phyloP scores from a whole-genome alignment of 441 rosid genomes.

The Breynia disticha region DNA sequence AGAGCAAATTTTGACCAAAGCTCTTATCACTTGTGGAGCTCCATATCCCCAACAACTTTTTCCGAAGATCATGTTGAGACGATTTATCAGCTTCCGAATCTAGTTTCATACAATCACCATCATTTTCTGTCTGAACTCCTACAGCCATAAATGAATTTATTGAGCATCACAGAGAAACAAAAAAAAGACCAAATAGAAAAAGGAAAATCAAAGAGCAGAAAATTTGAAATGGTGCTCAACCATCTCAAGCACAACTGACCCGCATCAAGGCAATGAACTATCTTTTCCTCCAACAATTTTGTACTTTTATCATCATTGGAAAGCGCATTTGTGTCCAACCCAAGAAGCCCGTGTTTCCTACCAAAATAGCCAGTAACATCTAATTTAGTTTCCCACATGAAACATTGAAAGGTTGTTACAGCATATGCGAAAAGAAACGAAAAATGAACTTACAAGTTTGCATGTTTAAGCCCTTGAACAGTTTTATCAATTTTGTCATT shows the following conservation, averaged over 20 bases:
- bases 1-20: constrained; percentile 39
- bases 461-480: constrained; percentile 13
- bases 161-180: neutral
- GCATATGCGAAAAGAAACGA: neutral
- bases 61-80: constrained; percentile 28
- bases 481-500: constrained; percentile 17
- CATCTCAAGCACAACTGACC: constrained; percentile 19
- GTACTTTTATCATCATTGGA: constrained; percentile 13
- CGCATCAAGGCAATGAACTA: constrained; percentile 18
- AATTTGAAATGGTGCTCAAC: neutral
- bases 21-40: constrained; percentile 29
- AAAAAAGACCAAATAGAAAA: neutral
- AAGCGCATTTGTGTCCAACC: constrained; percentile 7
- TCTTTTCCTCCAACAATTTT: constrained; percentile 19
- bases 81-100: constrained; percentile 18
- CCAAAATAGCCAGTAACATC: constrained; percentile 12
- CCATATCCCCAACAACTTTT: constrained; percentile 62
- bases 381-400: neutral
- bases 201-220: constrained; percentile 1
- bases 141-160: constrained; percentile 30
- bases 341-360: constrained; percentile 32
- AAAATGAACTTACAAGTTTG: constrained; percentile 29
- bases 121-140: constrained; percentile 61
- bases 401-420: constrained; percentile 3
- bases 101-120: constrained; percentile 12